These are phyloP conservation scores for Asterophora parasitica DNA, from an alignment of 768 basidiomycete species.

Conservation along the genomic window DNA sequence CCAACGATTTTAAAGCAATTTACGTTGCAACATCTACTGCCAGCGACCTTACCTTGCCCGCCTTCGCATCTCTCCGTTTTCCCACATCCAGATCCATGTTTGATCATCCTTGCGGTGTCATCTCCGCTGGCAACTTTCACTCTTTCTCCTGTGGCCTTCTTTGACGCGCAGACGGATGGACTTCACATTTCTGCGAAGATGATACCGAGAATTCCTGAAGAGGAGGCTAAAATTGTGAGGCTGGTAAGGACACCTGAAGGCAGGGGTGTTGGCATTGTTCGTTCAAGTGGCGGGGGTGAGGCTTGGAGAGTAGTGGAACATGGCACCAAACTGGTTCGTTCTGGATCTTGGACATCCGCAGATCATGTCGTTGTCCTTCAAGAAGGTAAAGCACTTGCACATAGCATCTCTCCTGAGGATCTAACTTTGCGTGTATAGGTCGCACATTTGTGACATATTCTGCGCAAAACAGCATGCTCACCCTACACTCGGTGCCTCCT, in stretches of 20 bases:
- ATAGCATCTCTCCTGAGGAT: slow-evolving; percentile 1
- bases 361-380: slow-evolving; percentile 71
- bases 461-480: slow-evolving; percentile 40
- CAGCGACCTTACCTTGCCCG: slow-evolving; percentile 40
- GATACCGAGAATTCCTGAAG: slow-evolving; percentile 34
- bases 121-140: slow-evolving; percentile 61
- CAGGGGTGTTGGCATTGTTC: slow-evolving; percentile 63
- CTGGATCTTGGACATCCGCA: slow-evolving; percentile 48
- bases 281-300: slow-evolving; percentile 54
- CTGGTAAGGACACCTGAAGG: slow-evolving; percentile 81
- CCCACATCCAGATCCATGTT: slow-evolving; percentile 37
- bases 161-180: slow-evolving; percentile 54
- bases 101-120: slow-evolving; percentile 58
- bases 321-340: slow-evolving; percentile 44
- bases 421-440: slow-evolving; percentile 31
- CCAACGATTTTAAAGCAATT: slow-evolving; percentile 79
- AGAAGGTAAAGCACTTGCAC: slow-evolving; percentile 40
- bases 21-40: slow-evolving; percentile 60
- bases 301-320: slow-evolving; percentile 51
- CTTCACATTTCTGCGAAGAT: slow-evolving; percentile 40
- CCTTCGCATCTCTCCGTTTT: slow-evolving; percentile 53
- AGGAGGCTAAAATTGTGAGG: slow-evolving; percentile 49
- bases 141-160: slow-evolving; percentile 55
- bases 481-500: slow-evolving; percentile 47
- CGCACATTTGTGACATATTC: slow-evolving; percentile 55